Percentiles rank a stretch among this genome's conserved stretches.
These are phyloP conservation scores for Talaromyces borbonicus DNA, from an alignment of 495 filamentous ascomycete species.

Conservation along the genomic window DNA sequence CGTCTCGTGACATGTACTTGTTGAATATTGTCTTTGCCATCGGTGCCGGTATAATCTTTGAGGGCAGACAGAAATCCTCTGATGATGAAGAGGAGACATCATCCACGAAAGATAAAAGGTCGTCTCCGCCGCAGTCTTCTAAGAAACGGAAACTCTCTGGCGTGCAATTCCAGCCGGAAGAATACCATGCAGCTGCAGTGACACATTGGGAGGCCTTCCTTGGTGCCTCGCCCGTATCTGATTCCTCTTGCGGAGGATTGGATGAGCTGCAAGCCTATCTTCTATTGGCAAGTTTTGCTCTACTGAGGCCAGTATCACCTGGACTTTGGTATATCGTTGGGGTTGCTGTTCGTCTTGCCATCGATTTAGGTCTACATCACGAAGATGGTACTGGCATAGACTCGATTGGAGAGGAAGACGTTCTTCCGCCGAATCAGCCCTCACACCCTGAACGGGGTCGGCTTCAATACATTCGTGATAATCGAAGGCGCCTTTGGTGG, in stretches of 20 bases:
- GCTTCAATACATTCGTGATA: slow-evolving; percentile 77
- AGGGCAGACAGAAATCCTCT: slow-evolving; percentile 36
- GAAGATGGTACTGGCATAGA: slow-evolving; percentile 75
- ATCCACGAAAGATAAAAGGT: slow-evolving; percentile 17
- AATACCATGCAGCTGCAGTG: slow-evolving; percentile 92
- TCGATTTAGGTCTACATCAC: slow-evolving; percentile 87
- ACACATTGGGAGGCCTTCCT: slow-evolving; percentile 84
- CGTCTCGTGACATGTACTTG: slow-evolving; percentile 77
- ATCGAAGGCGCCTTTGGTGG: slow-evolving; percentile 89
- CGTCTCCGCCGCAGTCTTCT: slow-evolving; percentile 27
- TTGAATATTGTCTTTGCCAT: slow-evolving; percentile 98
- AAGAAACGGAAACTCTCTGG: slow-evolving; percentile 44
- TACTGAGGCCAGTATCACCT: slow-evolving; percentile 82
- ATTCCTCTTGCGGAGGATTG: slow-evolving; percentile 66
- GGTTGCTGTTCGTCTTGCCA: slow-evolving; percentile 78
- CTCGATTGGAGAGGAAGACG: slow-evolving; percentile 25
- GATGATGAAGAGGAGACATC: slow-evolving; percentile 24
- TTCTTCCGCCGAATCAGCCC: slow-evolving; percentile 19
- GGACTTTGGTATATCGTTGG: slow-evolving; percentile 97
- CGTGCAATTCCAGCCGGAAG: slow-evolving; percentile 77
- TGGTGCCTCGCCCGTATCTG: slow-evolving; percentile 48
- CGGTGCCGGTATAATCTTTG: slow-evolving; percentile 84
- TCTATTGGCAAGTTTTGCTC: slow-evolving; percentile 79
- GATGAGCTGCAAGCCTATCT: slow-evolving; percentile 91
- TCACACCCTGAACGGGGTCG: slow-evolving; percentile 50